Conservation (phyloP, 164 flowering plant genomes). For the Brasenia schreberi region DNA sequence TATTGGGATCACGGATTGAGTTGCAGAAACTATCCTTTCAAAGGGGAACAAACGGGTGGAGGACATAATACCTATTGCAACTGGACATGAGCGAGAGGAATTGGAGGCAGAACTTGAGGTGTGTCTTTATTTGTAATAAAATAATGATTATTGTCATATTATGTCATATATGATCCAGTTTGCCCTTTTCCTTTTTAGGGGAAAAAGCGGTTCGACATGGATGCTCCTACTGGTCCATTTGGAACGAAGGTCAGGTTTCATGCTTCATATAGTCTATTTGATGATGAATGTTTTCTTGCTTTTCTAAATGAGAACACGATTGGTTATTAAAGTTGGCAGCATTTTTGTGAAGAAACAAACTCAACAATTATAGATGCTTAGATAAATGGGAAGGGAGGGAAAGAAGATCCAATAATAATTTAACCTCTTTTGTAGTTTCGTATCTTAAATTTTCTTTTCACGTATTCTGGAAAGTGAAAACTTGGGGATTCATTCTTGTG, state of each 20-base stretch:
- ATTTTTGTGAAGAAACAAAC: no score
- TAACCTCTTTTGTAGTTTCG: no score
- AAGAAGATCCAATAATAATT: no score
- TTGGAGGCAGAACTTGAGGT: conserved; percentile 78
- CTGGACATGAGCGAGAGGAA: conserved; percentile 96
- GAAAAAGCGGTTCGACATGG: conserved; percentile 34
- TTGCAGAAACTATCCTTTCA: conserved; percentile 4
- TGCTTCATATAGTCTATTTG: background rate
- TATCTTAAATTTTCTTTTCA: no score
- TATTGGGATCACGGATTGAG: background rate
- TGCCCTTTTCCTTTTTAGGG: conserved; percentile 33
- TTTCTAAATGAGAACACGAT: background rate
- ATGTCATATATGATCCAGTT: background rate
- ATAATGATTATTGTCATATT: background rate
- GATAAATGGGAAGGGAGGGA: no score
- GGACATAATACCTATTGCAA: conserved; percentile 86
- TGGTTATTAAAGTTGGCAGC: no score
- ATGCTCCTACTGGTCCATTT: conserved; percentile 68
- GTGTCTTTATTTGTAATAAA: conserved; percentile 1
- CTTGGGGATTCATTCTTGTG: no score
- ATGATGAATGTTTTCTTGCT: background rate
- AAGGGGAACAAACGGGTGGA: conserved; percentile 51
- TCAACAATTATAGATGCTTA: no score
- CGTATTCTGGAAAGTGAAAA: no score
- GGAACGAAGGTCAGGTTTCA: conserved; percentile 68